Evolutionary conservation across 75 land plant genomes (phyloP).

Genomic region (Sequoiadendron giganteum): DNA sequence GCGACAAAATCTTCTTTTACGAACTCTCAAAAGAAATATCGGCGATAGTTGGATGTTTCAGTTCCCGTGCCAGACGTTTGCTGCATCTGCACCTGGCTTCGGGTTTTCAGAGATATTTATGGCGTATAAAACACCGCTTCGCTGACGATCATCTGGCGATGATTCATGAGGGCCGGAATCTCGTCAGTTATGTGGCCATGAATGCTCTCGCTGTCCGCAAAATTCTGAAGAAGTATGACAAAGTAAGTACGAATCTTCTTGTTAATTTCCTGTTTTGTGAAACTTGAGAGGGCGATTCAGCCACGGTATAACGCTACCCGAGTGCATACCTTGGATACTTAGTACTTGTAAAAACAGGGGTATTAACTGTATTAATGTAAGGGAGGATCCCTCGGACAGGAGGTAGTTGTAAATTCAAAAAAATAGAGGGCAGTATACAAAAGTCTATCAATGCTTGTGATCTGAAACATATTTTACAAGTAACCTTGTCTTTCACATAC

Average conservation of each 20-base stretch:
- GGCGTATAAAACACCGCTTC: conserved; percentile 44
- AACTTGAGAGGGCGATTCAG: too few relatives aligned
- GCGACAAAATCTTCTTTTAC: conserved; percentile 72
- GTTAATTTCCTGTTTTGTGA: too few relatives aligned
- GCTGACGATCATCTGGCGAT: conserved; percentile 38
- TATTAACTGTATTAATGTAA: too few relatives aligned
- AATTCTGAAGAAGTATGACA: conserved; percentile 91
- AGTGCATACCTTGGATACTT: too few relatives aligned
- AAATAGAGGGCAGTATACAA: neutral
- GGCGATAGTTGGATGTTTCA: conserved; percentile 73
- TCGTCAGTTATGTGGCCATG: conserved; percentile 74
- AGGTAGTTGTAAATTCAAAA: neutral
- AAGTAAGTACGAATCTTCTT: conserved; percentile 34
- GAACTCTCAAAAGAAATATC: conserved; percentile 68
- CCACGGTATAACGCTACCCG: too few relatives aligned
- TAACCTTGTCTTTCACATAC: too few relatives aligned
- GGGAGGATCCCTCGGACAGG: neutral
- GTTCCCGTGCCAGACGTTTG: conserved; percentile 53
- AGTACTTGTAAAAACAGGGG: too few relatives aligned
- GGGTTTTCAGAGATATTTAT: conserved; percentile 49
- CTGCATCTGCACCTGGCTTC: conserved; percentile 53
- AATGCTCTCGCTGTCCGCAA: conserved; percentile 82
- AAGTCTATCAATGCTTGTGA: neutral
- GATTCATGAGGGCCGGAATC: conserved; percentile 56
- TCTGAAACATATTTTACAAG: neutral